Conservation (phyloP, 1,284 basidiomycete genomes). For the Ganoderma sinense region DNA sequence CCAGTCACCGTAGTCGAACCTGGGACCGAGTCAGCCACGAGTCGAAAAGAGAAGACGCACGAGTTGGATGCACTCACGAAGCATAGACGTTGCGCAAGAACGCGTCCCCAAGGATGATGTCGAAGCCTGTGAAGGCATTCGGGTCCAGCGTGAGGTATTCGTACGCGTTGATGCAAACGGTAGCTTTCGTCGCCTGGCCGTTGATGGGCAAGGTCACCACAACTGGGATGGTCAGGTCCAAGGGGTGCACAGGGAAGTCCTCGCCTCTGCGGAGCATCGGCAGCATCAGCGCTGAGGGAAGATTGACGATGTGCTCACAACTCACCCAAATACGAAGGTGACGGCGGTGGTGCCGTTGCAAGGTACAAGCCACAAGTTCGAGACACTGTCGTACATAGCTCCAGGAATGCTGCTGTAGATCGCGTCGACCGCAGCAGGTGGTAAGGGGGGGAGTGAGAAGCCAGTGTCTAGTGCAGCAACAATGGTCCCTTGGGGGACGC, state of each 20-base stretch:
- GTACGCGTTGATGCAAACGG: conserved; percentile 14
- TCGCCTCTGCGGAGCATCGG: conserved; percentile 10
- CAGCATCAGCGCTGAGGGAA: neutral
- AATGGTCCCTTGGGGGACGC: conserved; percentile 36
- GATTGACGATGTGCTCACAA: neutral
- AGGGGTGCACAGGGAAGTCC: conserved; percentile 32
- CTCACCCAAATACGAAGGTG: conserved; percentile 38
- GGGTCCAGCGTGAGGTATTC: conserved; percentile 26
- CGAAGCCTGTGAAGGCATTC: conserved; percentile 36
- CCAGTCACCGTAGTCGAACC: conserved; percentile 53
- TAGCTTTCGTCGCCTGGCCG: conserved; percentile 9
- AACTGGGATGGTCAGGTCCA: conserved; percentile 32
- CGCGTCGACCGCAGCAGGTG: conserved; percentile 36
- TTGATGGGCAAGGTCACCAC: neutral
- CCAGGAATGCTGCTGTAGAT: conserved; percentile 40
- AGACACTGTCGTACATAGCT: conserved; percentile 31
- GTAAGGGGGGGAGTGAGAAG: conserved; percentile 39
- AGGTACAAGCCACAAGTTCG: conserved; percentile 35
- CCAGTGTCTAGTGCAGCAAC: conserved; percentile 42
- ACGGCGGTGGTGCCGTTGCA: conserved; percentile 36
- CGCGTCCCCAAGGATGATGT: conserved; percentile 47
- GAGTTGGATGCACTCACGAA: conserved; percentile 36
- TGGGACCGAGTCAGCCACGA: conserved; percentile 6
- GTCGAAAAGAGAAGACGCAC: neutral
- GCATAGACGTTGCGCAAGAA: conserved; percentile 51